Base-by-base conservation (phyloP, 192 early-diverging fungal genomes). In the Glomus cerebriforme region DNA sequence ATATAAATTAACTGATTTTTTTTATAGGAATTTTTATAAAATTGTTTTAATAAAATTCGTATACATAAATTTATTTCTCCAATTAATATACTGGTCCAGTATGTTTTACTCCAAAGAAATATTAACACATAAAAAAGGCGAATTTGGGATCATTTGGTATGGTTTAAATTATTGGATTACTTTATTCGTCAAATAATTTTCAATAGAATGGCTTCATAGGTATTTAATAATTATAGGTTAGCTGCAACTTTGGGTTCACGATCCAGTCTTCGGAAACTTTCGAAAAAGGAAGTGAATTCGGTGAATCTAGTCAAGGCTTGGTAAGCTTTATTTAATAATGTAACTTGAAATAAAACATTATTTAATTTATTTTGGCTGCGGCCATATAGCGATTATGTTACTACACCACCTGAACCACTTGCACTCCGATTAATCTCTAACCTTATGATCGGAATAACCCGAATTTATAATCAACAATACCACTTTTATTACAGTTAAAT, bases 101-200 rank as follows among this genome's bases (percentile, higher is more conserved):
- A 90, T 90, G 89, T 90, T 90, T 65, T 90, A 90, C 66, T 88
- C 88, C 29, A 82, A 89, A 66, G 89, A 90, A 37, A 87, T 90
- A 69, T 80, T 90, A 19, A 77, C 85, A n/a, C 80, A 81, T 29
- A 83, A 87, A 62, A 83, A 82, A 62, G 83, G 63, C 5, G 85
- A 85, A 13, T 78, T 90, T 39, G 89, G 85, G 2, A 82, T 89
- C 17, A 86, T 89, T 26, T 90, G 89, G 89, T 87, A 69, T 27
- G 54, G 5, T 54, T 67, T 13, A 9, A 22, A 2, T 9, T 5
- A 31, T n/a, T n/a, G n/a, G n/a, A 13, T 29, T 35, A 71, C 12
- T 29, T 29, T n/a, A n/a, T 59, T 66, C n/a, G 19, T 8, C 17
- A 31, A 17, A 27, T 31, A 74, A 63, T 63, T 27, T 29, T 75